Percentiles rank a stretch among this genome's conserved stretches.
Conservation (phyloP, 495 filamentous ascomycete species). For the Penicillium parvum region DNA sequence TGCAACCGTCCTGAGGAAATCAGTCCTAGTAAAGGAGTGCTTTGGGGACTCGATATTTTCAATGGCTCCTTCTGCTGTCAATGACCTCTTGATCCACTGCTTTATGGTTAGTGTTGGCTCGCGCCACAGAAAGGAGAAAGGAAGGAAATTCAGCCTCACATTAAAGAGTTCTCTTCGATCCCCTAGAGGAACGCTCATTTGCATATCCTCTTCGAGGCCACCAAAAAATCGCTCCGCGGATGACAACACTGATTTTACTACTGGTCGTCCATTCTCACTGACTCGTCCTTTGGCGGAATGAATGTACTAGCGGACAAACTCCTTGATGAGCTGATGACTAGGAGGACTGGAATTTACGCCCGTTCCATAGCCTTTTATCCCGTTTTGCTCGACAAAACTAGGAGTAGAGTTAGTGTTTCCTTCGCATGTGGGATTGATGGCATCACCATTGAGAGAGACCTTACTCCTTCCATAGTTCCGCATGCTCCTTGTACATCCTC, state of each 20-base stretch:
- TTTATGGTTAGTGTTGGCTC: constrained; percentile 7
- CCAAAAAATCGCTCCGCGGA: constrained; percentile 15
- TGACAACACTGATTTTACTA: constrained; percentile 11
- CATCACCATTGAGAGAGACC: background rate
- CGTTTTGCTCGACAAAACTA: constrained; percentile 9
- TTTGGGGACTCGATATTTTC: constrained; percentile 16
- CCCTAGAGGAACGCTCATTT: constrained; percentile 11
- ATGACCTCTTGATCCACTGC: constrained; percentile 19
- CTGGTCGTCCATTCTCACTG: constrained; percentile 13
- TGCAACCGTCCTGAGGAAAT: constrained; percentile 14
- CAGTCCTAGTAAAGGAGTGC: constrained; percentile 18
- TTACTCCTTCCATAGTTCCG: constrained; percentile 12
- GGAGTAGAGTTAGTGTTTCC: constrained; percentile 1
- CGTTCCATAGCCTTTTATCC: constrained; percentile 7
- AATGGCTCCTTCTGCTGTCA: constrained; percentile 9
- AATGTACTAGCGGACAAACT: constrained; percentile 18
- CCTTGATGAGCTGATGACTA: constrained; percentile 14
- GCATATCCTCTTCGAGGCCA: constrained; percentile 14
- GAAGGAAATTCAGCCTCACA: constrained; percentile 8
- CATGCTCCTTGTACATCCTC: constrained; percentile 2
- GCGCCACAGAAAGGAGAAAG: too few relatives aligned
- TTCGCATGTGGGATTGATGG: too few relatives aligned
- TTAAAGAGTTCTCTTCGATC: constrained; percentile 15
- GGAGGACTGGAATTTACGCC: constrained; percentile 4
- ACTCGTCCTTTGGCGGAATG: constrained; percentile 2